Evolutionary conservation across 208 protist species (phyloP), one percentile per base, ranked within the genome.

Genomic region (Crithidia thermophila): DNA sequence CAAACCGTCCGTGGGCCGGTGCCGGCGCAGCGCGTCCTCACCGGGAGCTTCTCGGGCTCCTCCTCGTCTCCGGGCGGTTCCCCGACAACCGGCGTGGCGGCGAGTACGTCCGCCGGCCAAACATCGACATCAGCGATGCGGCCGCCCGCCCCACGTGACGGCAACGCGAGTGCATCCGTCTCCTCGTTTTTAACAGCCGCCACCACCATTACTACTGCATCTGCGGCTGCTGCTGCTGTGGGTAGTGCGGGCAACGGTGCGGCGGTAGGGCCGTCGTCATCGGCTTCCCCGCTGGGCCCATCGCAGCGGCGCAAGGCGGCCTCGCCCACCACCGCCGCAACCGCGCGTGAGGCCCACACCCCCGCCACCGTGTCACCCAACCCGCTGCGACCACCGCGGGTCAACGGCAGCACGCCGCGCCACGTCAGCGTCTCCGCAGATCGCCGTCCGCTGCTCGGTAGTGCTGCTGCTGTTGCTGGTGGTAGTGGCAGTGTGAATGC

Each of bases 341-440:
- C n/a, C 18, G 16, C 47, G 3, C 34, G 57, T 16, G 57, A 43
- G 25, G 21, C 7, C 27, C 27, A 37, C 39, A 37, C 66, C 14
- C 14, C 37, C 6, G 28, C 25, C 6, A 57, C 27, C 33, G 27
- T 42, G 5, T 72, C 66, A 4, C 49, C 66, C 3, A 27, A 49
- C 27, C 66, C 40, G 1, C 11, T 47, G 20, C 66, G 57, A 5
- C 27, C 49, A 7, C 66, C 46, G 4, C 46, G 46, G 13, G 36
- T 43, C 5, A 61, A 45, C 34, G 33, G 31, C 14, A 30, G 28
- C 33, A 56, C 55, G 6, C 42, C 66, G 8, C 64, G 20, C 10
- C 45, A 27, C 47, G 21, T 23, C 28, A 65, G 57, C 56, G 30
- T 58, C 28, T 64, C 66, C 4, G 21, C 57, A 9, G 66, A 72